These are phyloP conservation scores for Xylariaceae sp. DNA, from an alignment of 2,329 filamentous ascomycete genomes.

Conservation along the genomic window DNA sequence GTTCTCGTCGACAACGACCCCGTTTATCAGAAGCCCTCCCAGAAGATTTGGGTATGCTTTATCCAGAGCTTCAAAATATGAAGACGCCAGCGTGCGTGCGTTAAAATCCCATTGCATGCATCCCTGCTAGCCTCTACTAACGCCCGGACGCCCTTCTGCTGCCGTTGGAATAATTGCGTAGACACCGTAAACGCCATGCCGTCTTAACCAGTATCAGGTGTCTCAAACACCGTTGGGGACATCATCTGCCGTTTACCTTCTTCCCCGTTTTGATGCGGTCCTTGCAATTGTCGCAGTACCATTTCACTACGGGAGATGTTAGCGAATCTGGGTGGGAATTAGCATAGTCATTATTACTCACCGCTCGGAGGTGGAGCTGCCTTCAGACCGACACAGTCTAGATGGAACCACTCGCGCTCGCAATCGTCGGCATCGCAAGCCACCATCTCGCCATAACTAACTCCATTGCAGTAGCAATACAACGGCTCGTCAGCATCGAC, in stretches of 20 bases:
- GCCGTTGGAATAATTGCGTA: constrained; percentile 13
- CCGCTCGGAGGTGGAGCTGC: constrained; percentile 76
- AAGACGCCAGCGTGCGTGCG: constrained; percentile 20
- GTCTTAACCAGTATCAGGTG: constrained; percentile 12
- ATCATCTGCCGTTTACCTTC: constrained; percentile 52
- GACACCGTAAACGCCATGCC: constrained; percentile 20
- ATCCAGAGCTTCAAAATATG: constrained; percentile 12
- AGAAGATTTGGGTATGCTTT: constrained; percentile 6
- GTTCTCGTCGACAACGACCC: background rate
- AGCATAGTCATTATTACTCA: constrained; percentile 47
- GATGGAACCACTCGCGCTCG: constrained; percentile 79
- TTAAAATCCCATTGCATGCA: constrained; percentile 11
- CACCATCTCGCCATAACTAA: constrained; percentile 85
- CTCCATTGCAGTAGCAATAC: constrained; percentile 79
- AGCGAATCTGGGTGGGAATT: constrained; percentile 30
- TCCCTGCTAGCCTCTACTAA: constrained; percentile 9
- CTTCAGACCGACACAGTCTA: constrained; percentile 78
- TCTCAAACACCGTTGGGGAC: constrained; percentile 9
- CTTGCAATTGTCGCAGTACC: constrained; percentile 82
- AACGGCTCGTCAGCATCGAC: constrained; percentile 70
- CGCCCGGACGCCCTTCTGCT: too few species aligned
- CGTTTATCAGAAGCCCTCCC: constrained; percentile 3
- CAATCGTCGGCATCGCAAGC: constrained; percentile 76
- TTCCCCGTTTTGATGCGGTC: constrained; percentile 63
- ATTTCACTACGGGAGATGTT: constrained; percentile 63